Evolutionary conservation across 169 alveolate genomes (phyloP), one percentile per base, ranked within the genome.

Genomic region (Besnoitia besnoiti): DNA sequence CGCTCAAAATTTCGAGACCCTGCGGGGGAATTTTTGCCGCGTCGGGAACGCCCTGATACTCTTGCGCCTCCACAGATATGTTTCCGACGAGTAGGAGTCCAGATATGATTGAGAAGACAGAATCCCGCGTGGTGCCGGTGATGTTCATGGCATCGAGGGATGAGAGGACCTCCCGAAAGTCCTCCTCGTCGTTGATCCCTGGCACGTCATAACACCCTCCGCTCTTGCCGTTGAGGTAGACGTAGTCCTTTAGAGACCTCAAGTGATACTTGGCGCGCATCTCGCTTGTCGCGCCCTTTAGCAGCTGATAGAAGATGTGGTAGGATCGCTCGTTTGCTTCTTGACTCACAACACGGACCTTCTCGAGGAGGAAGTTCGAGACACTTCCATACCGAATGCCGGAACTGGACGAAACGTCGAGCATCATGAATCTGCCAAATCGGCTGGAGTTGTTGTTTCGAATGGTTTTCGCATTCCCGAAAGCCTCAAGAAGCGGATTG

Each of bases 361-460:
- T 99, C 95, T 99, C 99, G 62, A 99, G 96, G 46, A 98, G 96
- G 95, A 97, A 98, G 79, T 98, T 98, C 27, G 80, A 96, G 92
- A 85, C 98, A 97, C 75, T 98, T 97, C 94, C 96, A 61, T 95
- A 76, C 39, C 24, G 47, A 27, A 77, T 90, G 77, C 90, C 93
- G 10, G 98, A 98, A 44, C 92, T 93, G 30, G 96, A 96, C 39
- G 98, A 97, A 91, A 97, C 96, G 93, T 92, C 91, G 95, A 98
- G 95, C 91, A 97, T 98, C 96, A 98, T 98, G 96, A 98, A 99
- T 93, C 99, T 98, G 42, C 99, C 99, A 92, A 98, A 97, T 79
- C 99, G 95, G 42, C 97, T 94, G 1, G 98, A 96, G 94, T 97
- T 97, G 94, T 97, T 96, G 94, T 97, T 97, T 82, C 98, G 96